Evolutionary conservation across 345 rosid species (phyloP).

Genomic region (Aurinia saxatilis): DNA sequence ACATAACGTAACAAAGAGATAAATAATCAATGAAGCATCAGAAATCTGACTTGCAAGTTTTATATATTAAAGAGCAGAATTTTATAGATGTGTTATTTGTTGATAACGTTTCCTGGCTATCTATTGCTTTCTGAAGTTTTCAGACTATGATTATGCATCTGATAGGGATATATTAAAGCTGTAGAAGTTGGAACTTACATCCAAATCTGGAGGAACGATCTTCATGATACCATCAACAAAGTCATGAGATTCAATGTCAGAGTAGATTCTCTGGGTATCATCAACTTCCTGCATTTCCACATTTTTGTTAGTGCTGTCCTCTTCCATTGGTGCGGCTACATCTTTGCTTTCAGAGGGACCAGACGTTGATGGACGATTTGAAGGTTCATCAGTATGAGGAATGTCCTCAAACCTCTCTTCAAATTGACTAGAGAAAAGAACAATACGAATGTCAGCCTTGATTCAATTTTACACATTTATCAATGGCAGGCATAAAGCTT

Average conservation of each 20-base stretch:
- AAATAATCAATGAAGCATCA: background rate
- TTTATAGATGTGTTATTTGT: background rate
- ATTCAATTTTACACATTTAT: background rate
- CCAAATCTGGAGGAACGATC: conserved; percentile 83
- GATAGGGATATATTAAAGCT: background rate
- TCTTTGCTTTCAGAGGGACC: conserved; percentile 40
- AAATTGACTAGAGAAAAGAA: conserved; percentile 50
- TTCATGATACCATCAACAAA: conserved; percentile 84
- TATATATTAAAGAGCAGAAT: background rate
- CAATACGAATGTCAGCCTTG: background rate
- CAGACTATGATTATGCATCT: background rate
- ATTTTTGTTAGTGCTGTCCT: conserved; percentile 52
- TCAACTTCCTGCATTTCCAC: conserved; percentile 43
- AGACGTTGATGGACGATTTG: conserved; percentile 46
- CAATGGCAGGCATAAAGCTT: conserved; percentile 1
- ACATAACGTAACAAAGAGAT: conserved; percentile 10
- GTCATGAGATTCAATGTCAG: conserved; percentile 65
- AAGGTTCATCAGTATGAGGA: conserved; percentile 50
- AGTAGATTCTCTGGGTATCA: conserved; percentile 40
- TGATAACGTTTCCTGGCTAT: background rate
- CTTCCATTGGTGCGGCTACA: conserved; percentile 31
- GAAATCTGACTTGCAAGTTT: background rate
- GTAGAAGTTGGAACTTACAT: conserved; percentile 50
- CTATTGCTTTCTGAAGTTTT: background rate
- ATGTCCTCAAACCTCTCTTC: conserved; percentile 89